Conservation (phyloP, 164 flowering plant genomes). For the Magnolia kwangsiensis region DNA sequence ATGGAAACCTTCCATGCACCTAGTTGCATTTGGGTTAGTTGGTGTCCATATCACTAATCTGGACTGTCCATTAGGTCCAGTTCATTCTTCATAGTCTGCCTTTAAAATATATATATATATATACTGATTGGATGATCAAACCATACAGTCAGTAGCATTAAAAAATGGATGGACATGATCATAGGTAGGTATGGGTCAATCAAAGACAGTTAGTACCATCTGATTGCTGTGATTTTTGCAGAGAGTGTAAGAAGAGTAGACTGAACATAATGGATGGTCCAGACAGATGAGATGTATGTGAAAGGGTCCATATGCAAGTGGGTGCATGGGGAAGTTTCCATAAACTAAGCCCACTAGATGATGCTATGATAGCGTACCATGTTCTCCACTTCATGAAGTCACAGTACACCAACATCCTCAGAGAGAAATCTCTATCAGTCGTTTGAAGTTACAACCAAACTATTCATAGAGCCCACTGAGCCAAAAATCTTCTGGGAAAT, state of each 20-base stretch:
- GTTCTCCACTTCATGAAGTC: conserved; percentile 28
- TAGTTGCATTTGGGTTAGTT: no score
- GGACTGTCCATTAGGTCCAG: neutral
- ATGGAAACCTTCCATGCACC: no score
- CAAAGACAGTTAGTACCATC: neutral
- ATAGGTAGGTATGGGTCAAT: no score
- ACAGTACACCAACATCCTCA: neutral
- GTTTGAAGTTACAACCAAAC: conserved; percentile 10
- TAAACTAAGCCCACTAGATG: neutral
- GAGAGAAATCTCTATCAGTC: conserved; percentile 13
- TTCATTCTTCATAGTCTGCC: neutral
- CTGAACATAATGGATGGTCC: neutral
- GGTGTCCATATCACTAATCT: neutral
- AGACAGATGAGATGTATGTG: neutral
- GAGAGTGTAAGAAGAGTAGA: neutral
- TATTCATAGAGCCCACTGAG: conserved; percentile 16
- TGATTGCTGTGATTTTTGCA: neutral
- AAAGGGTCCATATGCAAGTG: no score
- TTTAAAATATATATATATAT: no score
- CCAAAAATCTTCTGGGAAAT: neutral
- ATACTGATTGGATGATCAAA: neutral
- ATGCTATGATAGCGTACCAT: conserved; percentile 21
- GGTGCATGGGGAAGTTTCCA: no score
- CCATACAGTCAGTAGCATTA: neutral
- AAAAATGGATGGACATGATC: neutral